A percentile compares a stretch with the other conserved stretches of the same genome.
phyloP scores from a whole-genome alignment of 306 rosid genomes.

The Pachyrhizus erosus region DNA sequence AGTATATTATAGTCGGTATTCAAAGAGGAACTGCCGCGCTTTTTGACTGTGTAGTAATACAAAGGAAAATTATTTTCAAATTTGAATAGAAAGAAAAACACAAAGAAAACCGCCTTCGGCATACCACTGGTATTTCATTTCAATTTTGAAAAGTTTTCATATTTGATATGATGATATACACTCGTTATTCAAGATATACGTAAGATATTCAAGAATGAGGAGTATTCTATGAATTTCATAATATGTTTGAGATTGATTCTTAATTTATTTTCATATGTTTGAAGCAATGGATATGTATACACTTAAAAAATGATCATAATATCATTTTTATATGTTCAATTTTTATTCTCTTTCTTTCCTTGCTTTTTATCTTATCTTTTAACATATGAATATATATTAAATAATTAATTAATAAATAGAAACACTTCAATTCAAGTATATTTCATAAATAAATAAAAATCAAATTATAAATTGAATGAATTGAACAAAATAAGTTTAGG shows the following conservation, averaged over 20 bases:
- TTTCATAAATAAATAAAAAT: neutral
- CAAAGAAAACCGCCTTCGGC: neutral
- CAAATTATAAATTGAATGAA: neutral
- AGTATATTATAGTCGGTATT: neutral
- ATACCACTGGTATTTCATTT: conserved; percentile 4
- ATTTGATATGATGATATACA: neutral
- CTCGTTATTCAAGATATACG: conserved; percentile 22
- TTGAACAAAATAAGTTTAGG: neutral
- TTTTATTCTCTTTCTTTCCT: neutral
- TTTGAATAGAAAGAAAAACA: neutral
- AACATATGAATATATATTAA: neutral
- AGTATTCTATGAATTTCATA: too few relatives aligned
- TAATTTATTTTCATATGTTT: too few relatives aligned
- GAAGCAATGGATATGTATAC: too few relatives aligned
- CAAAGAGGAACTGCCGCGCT: conserved; percentile 21
- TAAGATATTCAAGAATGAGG: neutral
- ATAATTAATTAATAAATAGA: neutral
- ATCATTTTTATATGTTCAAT: too few relatives aligned
- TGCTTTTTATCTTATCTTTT: neutral
- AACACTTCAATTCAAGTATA: neutral
- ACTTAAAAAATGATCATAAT: too few relatives aligned
- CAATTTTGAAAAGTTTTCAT: conserved; percentile 7
- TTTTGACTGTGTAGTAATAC: neutral
- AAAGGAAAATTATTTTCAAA: neutral
- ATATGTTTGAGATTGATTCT: too few relatives aligned